phyloP scores from a whole-genome alignment of 2,329 filamentous ascomycete genomes.

The Phoma sp. region DNA sequence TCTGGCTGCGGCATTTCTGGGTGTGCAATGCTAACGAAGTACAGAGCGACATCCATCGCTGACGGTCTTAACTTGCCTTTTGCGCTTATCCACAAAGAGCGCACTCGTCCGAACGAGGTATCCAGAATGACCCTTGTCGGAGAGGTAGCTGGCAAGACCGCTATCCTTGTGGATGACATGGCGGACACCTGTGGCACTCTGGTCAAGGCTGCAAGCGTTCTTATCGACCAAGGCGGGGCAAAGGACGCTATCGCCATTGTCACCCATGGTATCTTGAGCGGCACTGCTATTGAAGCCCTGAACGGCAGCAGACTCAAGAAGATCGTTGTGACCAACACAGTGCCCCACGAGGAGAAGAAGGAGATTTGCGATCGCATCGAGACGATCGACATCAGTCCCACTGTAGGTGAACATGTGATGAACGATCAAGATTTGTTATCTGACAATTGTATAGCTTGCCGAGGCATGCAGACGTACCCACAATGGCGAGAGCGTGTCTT shows the following conservation, averaged over 20 bases:
- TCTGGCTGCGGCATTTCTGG: neutral
- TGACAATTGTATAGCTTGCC: constrained; percentile 58
- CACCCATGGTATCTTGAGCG: constrained; percentile 89
- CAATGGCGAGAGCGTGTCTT: constrained; percentile 74
- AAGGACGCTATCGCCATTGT: constrained; percentile 92
- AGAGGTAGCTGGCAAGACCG: constrained; percentile 87
- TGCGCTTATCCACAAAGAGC: constrained; percentile 96
- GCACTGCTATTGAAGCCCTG: constrained; percentile 84
- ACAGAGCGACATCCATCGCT: constrained; percentile 85
- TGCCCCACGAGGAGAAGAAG: constrained; percentile 81
- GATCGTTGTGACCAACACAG: constrained; percentile 90
- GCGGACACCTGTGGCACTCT: constrained; percentile 92
- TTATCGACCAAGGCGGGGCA: constrained; percentile 81
- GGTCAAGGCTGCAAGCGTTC: constrained; percentile 85
- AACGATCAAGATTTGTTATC: neutral
- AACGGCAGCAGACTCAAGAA: constrained; percentile 79
- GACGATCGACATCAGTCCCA: constrained; percentile 91
- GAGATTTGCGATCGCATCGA: constrained; percentile 79
- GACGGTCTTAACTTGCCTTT: constrained; percentile 90
- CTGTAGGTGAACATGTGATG: constrained; percentile 53
- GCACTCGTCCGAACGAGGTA: constrained; percentile 88
- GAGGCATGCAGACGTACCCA: constrained; percentile 77
- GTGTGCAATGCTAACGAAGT: constrained; percentile 21
- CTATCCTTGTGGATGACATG: constrained; percentile 98
- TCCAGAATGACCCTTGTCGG: constrained; percentile 96